Percentiles rank a stretch among this genome's conserved stretches.
phyloP scores from a whole-genome alignment of 192 early-diverging fungal species.

The Funneliformis mosseae region DNA sequence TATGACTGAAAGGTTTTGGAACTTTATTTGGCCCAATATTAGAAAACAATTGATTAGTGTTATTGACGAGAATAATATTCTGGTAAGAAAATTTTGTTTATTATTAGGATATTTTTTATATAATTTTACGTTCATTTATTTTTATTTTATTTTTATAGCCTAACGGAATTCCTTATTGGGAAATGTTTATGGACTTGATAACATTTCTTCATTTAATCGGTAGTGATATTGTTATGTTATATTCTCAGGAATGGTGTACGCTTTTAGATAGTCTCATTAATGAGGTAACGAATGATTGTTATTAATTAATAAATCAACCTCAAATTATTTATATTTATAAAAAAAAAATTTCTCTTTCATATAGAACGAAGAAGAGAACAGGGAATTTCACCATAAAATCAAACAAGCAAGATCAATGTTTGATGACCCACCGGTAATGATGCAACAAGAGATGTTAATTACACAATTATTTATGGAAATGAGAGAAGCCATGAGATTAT shows the following conservation, averaged over 20 bases:
- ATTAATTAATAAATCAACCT: background rate
- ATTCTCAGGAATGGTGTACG: conserved; percentile 45
- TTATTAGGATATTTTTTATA: background rate
- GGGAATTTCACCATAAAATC: conserved; percentile 25
- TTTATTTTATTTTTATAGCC: conserved; percentile 14
- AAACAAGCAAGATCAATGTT: conserved; percentile 42
- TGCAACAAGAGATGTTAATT: conserved; percentile 34
- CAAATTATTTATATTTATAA: background rate
- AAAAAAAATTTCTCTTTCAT: background rate
- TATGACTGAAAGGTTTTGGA: conserved; percentile 36
- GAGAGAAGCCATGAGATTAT: conserved; percentile 42
- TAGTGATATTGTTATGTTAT: conserved; percentile 39
- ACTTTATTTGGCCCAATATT: conserved; percentile 37
- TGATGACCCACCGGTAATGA: conserved; percentile 41
- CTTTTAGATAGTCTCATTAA: conserved; percentile 39
- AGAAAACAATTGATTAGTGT: conserved; percentile 14
- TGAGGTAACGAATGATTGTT: conserved; percentile 32
- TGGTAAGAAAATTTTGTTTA: background rate
- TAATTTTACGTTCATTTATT: background rate
- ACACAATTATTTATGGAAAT: conserved; percentile 46
- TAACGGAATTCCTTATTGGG: conserved; percentile 35
- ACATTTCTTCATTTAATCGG: conserved; percentile 42
- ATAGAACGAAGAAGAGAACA: background rate
- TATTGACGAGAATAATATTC: conserved; percentile 22
- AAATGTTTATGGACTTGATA: conserved; percentile 44